Evolutionary conservation across 1,284 basidiomycete genomes (phyloP).

Genomic region (Vanrija sp.): DNA sequence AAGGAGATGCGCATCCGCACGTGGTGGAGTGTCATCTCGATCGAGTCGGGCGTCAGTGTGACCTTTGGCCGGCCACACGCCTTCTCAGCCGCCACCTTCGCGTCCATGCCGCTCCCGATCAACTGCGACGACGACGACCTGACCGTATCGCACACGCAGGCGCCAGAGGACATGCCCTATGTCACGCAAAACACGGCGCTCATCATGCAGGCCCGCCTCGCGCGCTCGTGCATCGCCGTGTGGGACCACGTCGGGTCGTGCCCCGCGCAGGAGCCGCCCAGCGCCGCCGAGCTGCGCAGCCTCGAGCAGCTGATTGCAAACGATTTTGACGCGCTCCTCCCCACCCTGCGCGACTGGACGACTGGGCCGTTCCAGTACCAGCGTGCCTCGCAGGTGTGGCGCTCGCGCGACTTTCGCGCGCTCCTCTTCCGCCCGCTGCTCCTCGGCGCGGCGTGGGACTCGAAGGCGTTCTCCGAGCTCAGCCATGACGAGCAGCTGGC

Average conservation of each 20-base stretch:
- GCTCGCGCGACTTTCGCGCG: slow-evolving; percentile 19
- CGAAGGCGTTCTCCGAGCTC: slow-evolving; percentile 11
- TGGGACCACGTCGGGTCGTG: slow-evolving; percentile 14
- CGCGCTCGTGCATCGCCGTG: slow-evolving; percentile 9
- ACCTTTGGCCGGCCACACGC: slow-evolving; percentile 16
- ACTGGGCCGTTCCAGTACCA: not conserved
- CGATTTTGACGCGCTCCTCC: slow-evolving; percentile 1
- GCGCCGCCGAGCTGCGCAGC: not conserved
- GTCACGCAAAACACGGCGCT: slow-evolving; percentile 21
- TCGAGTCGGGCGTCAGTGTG: slow-evolving; percentile 25
- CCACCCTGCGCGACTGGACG: slow-evolving; percentile 4
- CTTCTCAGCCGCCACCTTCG: not conserved
- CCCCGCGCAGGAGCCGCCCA: slow-evolving; percentile 11
- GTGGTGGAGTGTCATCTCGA: slow-evolving; percentile 23
- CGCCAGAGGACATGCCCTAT: slow-evolving; percentile 7
- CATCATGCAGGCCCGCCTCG: slow-evolving; percentile 20
- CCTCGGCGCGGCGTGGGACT: slow-evolving; percentile 25
- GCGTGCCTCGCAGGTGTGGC: slow-evolving; percentile 16
- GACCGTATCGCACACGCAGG: slow-evolving; percentile 10
- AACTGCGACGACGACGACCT: slow-evolving; percentile 25
- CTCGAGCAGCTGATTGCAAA: slow-evolving; percentile 12
- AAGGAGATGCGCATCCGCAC: slow-evolving; percentile 18
- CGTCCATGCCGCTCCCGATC: slow-evolving; percentile 9
- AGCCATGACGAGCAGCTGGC: slow-evolving; percentile 7
- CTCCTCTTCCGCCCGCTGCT: slow-evolving; percentile 25